Evolutionary conservation across 73 alveolate species (phyloP), one percentile per base, ranked within the genome.

Genomic region (Effrenium voratum): DNA sequence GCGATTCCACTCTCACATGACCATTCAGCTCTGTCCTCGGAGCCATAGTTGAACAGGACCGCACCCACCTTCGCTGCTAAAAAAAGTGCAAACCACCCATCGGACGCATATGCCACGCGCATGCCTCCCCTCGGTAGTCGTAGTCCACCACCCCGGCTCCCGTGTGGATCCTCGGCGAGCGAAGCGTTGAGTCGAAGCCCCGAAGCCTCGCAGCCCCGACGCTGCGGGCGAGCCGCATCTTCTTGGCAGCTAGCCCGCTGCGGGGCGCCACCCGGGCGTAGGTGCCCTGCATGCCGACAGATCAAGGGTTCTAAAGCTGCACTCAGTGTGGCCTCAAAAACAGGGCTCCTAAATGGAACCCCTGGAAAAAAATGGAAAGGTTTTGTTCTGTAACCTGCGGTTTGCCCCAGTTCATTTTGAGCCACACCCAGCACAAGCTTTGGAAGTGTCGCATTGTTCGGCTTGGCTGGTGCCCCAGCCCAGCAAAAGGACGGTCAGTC

Each of bases 81-180:
- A 6, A 19, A 3, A 8, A 63, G 2, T 82, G 92, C 34, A n/a
- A 46, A 43, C 43, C 60, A 30, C 16, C 60, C 13, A 1, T 38
- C 40, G 16, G 38, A 59, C 12, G 16, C 50, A n/a, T 5, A 34
- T 28, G 52, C 12, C 43, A 26, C 12, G n/a, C 46, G 10, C 30
- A 34, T 10, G 81, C 95, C 99, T 99, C 99, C 81, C 99, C 99
- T 52, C 99, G 99, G 98, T 99, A 99, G 99, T 99, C 99, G 49
- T 99, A 99, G 94, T 99, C 99, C 73, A 99, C 99, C 30, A 99
- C 99, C 36, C 99, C 99, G 5, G 99, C 99, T n/a, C 99, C 99
- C 12, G 99, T 99, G 81, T 99, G 99, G 87, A 99, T 98, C 95
- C 95, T 87, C 50, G n/a, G 83, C 40, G 44, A 24, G 16, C 43